These are phyloP conservation scores for Podaxis carcinomalis DNA, from an alignment of 768 basidiomycete genomes.

Conservation along the genomic window DNA sequence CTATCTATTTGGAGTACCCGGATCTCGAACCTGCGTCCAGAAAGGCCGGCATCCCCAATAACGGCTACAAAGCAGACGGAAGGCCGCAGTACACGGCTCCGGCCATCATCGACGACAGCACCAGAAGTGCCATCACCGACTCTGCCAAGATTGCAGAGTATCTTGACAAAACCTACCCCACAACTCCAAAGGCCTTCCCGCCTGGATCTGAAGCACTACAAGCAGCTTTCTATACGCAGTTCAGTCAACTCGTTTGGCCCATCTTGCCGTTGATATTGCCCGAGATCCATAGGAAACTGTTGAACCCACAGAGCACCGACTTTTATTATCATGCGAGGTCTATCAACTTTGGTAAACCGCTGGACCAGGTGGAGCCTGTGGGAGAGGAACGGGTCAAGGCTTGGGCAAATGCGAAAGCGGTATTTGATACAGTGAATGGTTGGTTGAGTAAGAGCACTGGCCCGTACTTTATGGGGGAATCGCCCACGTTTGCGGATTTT, in stretches of 20 bases:
- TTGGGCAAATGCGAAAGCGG: background rate
- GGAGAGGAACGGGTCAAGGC: background rate
- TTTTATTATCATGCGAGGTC: slow-evolving; percentile 17
- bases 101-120: slow-evolving; percentile 31
- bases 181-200: slow-evolving; percentile 30
- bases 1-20: slow-evolving; percentile 9
- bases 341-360: background rate
- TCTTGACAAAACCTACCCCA: slow-evolving; percentile 44
- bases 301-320: slow-evolving; percentile 14
- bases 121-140: slow-evolving; percentile 29
- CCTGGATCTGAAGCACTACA: slow-evolving; percentile 14
- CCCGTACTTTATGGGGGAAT: background rate
- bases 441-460: slow-evolving; percentile 1
- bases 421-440: background rate
- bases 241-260: background rate
- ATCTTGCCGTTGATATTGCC: slow-evolving; percentile 12
- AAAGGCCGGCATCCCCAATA: background rate
- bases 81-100: slow-evolving; percentile 8
- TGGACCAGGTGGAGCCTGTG: background rate
- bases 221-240: slow-evolving; percentile 10
- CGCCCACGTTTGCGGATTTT: slow-evolving; percentile 33
- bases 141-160: slow-evolving; percentile 42
- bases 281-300: background rate
- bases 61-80: background rate
- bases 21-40: background rate